phyloP scores from a whole-genome alignment of 73 alveolate species.

The Halteria grandinella region DNA sequence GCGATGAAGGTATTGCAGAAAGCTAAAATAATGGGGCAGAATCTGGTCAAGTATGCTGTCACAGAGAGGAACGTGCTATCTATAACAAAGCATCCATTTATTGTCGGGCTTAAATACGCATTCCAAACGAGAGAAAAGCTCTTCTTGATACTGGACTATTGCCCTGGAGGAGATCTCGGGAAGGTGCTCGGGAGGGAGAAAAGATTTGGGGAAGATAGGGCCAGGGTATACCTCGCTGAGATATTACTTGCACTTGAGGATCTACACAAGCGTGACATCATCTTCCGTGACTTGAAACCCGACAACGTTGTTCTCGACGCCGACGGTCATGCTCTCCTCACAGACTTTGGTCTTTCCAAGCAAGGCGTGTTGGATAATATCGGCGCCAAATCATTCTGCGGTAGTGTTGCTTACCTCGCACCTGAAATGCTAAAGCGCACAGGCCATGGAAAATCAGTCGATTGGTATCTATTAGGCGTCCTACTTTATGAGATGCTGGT shows the following conservation, averaged over 20 bases:
- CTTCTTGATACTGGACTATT: slow-evolving; percentile 92
- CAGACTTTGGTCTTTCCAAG: slow-evolving; percentile 87
- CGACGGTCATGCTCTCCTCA: slow-evolving; percentile 80
- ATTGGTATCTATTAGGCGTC: slow-evolving; percentile 86
- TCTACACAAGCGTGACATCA: slow-evolving; percentile 84
- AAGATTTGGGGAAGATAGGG: slow-evolving; percentile 81
- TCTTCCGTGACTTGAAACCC: slow-evolving; percentile 85
- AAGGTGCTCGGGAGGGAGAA: slow-evolving; percentile 81
- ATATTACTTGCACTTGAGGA: slow-evolving; percentile 79
- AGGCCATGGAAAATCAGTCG: slow-evolving; percentile 92
- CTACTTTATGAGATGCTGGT: slow-evolving; percentile 86
- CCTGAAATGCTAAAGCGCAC: slow-evolving; percentile 86
- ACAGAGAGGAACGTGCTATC: slow-evolving; percentile 90
- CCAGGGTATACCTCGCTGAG: slow-evolving; percentile 77
- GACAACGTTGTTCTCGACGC: slow-evolving; percentile 85
- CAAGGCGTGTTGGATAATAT: slow-evolving; percentile 81
- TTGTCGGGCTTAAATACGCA: slow-evolving; percentile 91
- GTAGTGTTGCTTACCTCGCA: slow-evolving; percentile 87
- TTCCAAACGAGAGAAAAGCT: slow-evolving; percentile 93
- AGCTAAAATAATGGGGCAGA: slow-evolving; percentile 90
- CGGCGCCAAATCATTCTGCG: slow-evolving; percentile 82
- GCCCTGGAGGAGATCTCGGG: slow-evolving; percentile 98
- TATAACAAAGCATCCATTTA: slow-evolving; percentile 93
- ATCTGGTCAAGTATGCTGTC: slow-evolving; percentile 80
- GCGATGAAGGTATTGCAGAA: slow-evolving; percentile 96